Percentiles rank a stretch among this genome's conserved stretches.
phyloP scores from a whole-genome alignment of 164 flowering plant species.

The Houttuynia cordata region DNA sequence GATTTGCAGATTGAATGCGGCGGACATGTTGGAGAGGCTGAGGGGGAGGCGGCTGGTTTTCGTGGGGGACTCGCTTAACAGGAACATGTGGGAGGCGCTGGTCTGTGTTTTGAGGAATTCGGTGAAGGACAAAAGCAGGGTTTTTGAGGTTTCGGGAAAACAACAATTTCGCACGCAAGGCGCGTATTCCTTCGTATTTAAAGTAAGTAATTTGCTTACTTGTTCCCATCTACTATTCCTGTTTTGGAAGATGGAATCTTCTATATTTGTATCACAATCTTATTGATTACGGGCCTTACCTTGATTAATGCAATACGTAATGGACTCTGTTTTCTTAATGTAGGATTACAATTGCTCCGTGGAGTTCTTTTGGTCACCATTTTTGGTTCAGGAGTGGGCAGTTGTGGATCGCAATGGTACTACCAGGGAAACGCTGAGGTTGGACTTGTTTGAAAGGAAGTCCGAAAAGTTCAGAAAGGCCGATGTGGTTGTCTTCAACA shows the following conservation, averaged over 20 bases:
- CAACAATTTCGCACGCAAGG: constrained; percentile 40
- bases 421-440: constrained; percentile 73
- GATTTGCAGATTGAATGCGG: constrained; percentile 58
- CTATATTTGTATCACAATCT: neutral
- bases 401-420: constrained; percentile 44
- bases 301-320: no score
- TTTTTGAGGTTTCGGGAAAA: constrained; percentile 71
- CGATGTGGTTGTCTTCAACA: constrained; percentile 77
- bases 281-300: no score
- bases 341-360: constrained; percentile 74
- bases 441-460: constrained; percentile 52
- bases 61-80: constrained; percentile 90
- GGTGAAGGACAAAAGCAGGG: constrained; percentile 54
- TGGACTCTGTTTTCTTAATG: neutral
- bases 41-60: constrained; percentile 80
- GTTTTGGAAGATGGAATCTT: neutral
- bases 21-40: constrained; percentile 53
- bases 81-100: constrained; percentile 99
- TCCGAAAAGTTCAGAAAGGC: constrained; percentile 61
- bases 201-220: neutral
- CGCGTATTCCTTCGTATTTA: neutral
- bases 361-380: constrained; percentile 90
- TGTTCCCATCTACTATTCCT: neutral
- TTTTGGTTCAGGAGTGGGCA: constrained; percentile 86
- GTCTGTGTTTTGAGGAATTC: constrained; percentile 64